Evolutionary conservation across 176 grass and related monocot genomes (phyloP), one percentile per base, ranked within the genome.

Genomic region (Triticum timopheevii): DNA sequence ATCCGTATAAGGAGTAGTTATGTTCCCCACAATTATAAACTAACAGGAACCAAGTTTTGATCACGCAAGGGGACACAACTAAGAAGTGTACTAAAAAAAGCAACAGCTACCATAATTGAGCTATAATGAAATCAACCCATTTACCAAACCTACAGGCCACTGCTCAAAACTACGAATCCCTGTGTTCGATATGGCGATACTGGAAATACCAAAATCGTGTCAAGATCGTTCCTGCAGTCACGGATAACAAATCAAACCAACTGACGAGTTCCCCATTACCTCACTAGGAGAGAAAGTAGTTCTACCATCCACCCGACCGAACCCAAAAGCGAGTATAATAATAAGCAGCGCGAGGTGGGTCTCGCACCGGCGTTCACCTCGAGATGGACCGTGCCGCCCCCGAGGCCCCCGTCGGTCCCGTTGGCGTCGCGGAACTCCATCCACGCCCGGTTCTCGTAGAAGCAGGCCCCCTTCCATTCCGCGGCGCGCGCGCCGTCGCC

Each of bases 391-490:
- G 25, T 34, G 20, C 89, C 86, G 65, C 88, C 93, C 1, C 90
- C 91, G 9, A 81, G 86, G 7, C 74, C 72, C 59, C 80, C 87
- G 15, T 47, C 27, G 19, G 84, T 88, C 61, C 89, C 88, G 73
- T 91, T 91, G 56, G 56, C 56, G 73, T 52, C 45, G 80, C 58
- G 77, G 58, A 95, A 91, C 71, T 89, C 93, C 56, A 95, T 76
- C 88, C 91, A 91, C 13, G 94, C 97, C 20, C 19, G 7, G 87
- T 94, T 98, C 87, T 98, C 76, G 75, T 93, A 96, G 88, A 98
- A 98, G 73, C 97, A 98, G 19, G 97, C 94, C 33, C 97, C 97
- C 88, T 98, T 98, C 94, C 97, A 98, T 40, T 89, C 65, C 16
- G 92, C 82, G 61, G 87, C 47, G 23, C 13, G 34, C 49, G 74